These are phyloP conservation scores for Tuber melanosporum DNA, from an alignment of 495 filamentous ascomycete genomes.

Conservation along the genomic window DNA sequence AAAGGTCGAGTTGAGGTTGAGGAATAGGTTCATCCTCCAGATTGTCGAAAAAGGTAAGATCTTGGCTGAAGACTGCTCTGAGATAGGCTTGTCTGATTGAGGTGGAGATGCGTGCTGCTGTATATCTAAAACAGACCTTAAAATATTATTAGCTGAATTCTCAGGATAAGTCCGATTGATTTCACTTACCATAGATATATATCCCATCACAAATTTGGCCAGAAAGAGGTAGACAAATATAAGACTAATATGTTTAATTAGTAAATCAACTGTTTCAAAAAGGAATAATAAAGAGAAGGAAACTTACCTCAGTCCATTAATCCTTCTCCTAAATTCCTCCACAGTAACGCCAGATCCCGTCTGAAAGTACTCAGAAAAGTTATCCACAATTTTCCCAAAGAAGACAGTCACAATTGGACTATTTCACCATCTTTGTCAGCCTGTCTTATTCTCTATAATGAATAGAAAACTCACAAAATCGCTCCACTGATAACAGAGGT, in stretches of 20 bases:
- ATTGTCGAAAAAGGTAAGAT: constrained; percentile 50
- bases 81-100: constrained; percentile 50
- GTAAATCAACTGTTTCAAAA: background rate
- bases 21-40: constrained; percentile 29
- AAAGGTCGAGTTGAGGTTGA: background rate
- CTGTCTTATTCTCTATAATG: background rate
- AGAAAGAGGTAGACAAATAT: constrained; percentile 57
- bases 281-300: background rate
- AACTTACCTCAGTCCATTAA: constrained; percentile 33
- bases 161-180: background rate
- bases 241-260: constrained; percentile 4
- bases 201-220: constrained; percentile 52
- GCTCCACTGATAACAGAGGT: constrained; percentile 18
- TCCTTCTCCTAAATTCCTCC: constrained; percentile 32
- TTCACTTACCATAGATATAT: constrained; percentile 48
- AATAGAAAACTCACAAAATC: constrained; percentile 20
- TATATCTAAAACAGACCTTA: constrained; percentile 50
- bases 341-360: constrained; percentile 19
- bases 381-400: constrained; percentile 35
- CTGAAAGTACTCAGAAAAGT: constrained; percentile 19
- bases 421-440: background rate
- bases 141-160: constrained; percentile 28
- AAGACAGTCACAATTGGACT: constrained; percentile 43
- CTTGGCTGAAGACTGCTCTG: constrained; percentile 49
- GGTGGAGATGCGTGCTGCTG: constrained; percentile 53